A percentile compares a stretch with the other conserved stretches of the same genome.
Conservation (phyloP, 306 rosid species). For the Vicia sativa region DNA sequence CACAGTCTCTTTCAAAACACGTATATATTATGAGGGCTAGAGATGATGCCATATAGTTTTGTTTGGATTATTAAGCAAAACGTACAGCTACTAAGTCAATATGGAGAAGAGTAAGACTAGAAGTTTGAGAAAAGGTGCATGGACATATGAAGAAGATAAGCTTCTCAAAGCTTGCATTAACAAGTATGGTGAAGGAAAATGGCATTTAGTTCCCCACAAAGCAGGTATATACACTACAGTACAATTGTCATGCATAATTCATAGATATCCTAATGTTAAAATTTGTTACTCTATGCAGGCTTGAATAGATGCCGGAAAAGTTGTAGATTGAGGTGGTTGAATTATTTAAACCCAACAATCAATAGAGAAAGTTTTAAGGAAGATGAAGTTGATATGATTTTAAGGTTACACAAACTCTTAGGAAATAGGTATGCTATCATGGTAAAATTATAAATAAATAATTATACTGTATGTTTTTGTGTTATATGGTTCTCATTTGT, state of each 20-base stretch:
- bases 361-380: background rate
- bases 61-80: background rate
- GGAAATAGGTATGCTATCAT: background rate
- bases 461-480: too few species aligned
- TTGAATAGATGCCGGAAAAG: conserved; percentile 12
- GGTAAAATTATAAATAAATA: background rate
- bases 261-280: too few species aligned
- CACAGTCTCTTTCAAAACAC: background rate
- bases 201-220: conserved; percentile 20
- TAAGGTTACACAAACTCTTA: background rate
- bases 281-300: background rate
- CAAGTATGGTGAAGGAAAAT: conserved; percentile 16
- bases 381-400: conserved; percentile 13
- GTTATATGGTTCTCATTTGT: too few species aligned
- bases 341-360: background rate
- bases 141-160: conserved; percentile 14
- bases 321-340: conserved; percentile 18
- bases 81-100: background rate
- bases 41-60: background rate
- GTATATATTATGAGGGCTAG: background rate
- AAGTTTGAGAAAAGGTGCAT: conserved; percentile 9
- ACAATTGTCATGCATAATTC: too few species aligned
- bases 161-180: conserved; percentile 10
- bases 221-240: background rate
- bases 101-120: background rate